These are phyloP conservation scores for Podospora pseudocomata DNA, from an alignment of 495 filamentous ascomycete species.

Conservation along the genomic window DNA sequence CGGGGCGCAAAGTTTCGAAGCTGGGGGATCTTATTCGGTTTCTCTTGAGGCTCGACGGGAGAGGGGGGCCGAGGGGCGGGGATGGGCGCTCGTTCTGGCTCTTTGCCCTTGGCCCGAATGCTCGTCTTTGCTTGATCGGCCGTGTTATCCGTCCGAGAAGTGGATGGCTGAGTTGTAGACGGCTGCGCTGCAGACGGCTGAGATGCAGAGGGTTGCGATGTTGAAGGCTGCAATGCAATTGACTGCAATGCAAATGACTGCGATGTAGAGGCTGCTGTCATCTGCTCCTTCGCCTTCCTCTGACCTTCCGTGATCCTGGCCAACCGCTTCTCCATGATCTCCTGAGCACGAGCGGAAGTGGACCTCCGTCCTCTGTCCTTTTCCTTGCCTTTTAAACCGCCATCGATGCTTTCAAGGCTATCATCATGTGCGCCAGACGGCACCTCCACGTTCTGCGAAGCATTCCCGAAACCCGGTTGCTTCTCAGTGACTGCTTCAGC, in stretches of 20 bases:
- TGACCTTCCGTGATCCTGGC: slow-evolving; percentile 6
- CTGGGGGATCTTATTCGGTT: slow-evolving; percentile 30
- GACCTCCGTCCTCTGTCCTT: not conserved
- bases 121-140: not conserved
- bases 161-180: too few species aligned
- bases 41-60: not conserved
- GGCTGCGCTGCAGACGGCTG: too few species aligned
- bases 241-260: too few species aligned
- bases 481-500: slow-evolving; percentile 33
- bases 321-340: too few species aligned
- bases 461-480: slow-evolving; percentile 23
- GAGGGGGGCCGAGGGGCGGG: slow-evolving; percentile 11
- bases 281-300: not conserved
- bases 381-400: not conserved
- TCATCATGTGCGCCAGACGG: slow-evolving; percentile 24
- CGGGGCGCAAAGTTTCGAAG: slow-evolving; percentile 51
- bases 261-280: not conserved
- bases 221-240: too few species aligned
- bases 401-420: not conserved
- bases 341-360: not conserved
- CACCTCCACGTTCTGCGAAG: slow-evolving; percentile 23
- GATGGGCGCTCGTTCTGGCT: slow-evolving; percentile 12
- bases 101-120: slow-evolving; percentile 3
- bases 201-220: too few species aligned
- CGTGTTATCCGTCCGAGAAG: too few species aligned